phyloP scores from a whole-genome alignment of 2,329 filamentous ascomycete species.

The Diplodia mutila region DNA sequence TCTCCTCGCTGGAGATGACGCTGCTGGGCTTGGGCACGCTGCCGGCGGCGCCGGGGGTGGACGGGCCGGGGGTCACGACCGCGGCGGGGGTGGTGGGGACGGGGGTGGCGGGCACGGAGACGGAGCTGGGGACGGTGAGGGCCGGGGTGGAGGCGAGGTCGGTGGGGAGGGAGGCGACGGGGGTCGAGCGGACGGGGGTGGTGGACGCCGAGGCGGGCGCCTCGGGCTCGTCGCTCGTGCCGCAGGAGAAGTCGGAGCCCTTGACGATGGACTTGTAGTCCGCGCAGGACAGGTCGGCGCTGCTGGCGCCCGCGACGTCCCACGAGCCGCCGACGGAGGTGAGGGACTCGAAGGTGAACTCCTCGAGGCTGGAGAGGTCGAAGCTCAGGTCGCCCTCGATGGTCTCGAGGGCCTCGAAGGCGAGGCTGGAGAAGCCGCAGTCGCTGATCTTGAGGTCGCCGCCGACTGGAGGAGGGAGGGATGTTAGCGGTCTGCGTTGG shows the following conservation, averaged over 20 bases:
- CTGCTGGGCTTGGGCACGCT: neutral
- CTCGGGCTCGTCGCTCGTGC: neutral
- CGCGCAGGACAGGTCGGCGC: neutral
- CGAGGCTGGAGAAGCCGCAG: slow-evolving; percentile 16
- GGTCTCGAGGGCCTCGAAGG: slow-evolving; percentile 11
- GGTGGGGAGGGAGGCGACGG: neutral
- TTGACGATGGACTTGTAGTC: slow-evolving; percentile 2
- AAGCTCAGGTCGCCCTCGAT: slow-evolving; percentile 30
- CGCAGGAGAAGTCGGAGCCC: neutral
- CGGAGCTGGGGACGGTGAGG: slow-evolving; percentile 3
- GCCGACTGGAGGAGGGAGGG: neutral
- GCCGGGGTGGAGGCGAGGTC: slow-evolving; percentile 14
- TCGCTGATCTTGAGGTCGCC: slow-evolving; percentile 15
- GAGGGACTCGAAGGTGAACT: slow-evolving; percentile 2
- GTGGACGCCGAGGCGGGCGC: neutral
- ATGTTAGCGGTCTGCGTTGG: neutral
- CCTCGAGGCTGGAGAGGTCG: neutral
- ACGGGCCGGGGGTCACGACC: neutral
- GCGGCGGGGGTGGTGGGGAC: neutral
- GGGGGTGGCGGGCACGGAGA: slow-evolving; percentile 4
- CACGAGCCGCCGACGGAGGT: slow-evolving; percentile 10
- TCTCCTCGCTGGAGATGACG: neutral
- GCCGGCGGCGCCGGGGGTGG: neutral
- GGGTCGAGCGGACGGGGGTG: slow-evolving; percentile 11
- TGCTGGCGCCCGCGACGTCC: neutral